Evolutionary conservation across 495 filamentous ascomycete genomes (phyloP), one percentile per base, ranked within the genome.

Genomic region (Aspergillus saccharolyticus): DNA sequence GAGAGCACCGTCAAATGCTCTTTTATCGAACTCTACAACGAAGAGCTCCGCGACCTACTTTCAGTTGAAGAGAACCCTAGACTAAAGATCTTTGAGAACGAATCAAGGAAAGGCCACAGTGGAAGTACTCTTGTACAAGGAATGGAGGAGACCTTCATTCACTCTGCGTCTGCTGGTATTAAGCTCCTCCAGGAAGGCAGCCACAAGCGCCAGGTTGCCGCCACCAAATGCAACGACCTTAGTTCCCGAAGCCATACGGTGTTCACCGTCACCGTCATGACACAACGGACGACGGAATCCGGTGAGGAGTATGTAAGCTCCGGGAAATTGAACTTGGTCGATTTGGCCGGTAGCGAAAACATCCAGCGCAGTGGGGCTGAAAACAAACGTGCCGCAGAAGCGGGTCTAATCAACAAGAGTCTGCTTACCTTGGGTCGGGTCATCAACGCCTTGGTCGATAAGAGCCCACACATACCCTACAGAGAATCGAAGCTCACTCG

Each of bases 1-100:
- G 95, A 98, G 64, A 90, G 84, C 67, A 90, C 85, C 12, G 93
- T 98, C 54, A 96, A 97, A 65, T 97, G 93, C 75, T 97, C 95
- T 1, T 98, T 97, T 66, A 97, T 98, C 64, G 94, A 98, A 68
- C 75, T 98, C 2, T 98, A 98, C 71, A 98, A 98, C 61, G 94
- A 98, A 70, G 94, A 97, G 64, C 80, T 98, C 19, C 88, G 91
- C 2, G 94, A 98, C 68, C 68, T 98, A 22, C 80, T 97, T 4
- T 85, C 91, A 0, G 66, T 73, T 1, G 94, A 97, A 52, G 92
- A 97, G 43, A 84, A 70, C 54, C 72, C 82, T 5, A 96, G 96
- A 69, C 76, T 98, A 21, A 98, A 97, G 71, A 97, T 98, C 28
- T 98, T 84, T 62, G 94, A 97, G 50, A 94, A 97, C 66, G 87